Conservation (phyloP, 352 stramenopile species). For the Globisporangium polare region DNA sequence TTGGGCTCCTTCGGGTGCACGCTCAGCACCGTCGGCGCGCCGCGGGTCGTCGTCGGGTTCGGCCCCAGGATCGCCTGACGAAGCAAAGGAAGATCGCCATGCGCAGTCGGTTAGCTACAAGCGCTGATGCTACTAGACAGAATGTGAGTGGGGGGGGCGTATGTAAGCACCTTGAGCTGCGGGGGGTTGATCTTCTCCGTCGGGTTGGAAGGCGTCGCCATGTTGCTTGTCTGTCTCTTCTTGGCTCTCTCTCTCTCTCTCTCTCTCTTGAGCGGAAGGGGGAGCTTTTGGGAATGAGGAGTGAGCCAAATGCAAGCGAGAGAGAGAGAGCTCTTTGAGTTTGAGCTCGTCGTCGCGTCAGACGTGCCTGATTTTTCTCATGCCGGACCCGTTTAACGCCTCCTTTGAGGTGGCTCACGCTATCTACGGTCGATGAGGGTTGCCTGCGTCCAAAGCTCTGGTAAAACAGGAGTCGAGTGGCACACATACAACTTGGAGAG, state of each 20-base stretch:
- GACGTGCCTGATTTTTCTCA: conserved; percentile 3
- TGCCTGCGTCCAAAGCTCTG: background rate
- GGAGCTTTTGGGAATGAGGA: conserved; percentile 4
- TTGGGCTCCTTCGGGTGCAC: conserved; percentile 87
- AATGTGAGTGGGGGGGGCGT: background rate
- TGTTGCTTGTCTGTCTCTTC: conserved; percentile 14
- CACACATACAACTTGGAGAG: background rate
- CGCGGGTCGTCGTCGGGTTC: conserved; percentile 69
- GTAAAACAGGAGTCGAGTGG: background rate
- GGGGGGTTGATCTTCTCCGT: conserved; percentile 60
- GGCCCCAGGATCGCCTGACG: conserved; percentile 56
- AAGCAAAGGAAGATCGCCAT: background rate
- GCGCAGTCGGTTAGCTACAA: too few species aligned
- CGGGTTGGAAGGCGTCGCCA: conserved; percentile 54
- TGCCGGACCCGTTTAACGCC: background rate
- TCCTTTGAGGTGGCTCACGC: background rate
- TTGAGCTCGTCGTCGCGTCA: conserved; percentile 1
- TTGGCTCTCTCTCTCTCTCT: too few species aligned
- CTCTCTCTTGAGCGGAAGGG: conserved; percentile 4
- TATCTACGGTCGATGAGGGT: background rate
- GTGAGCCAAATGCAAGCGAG: too few species aligned
- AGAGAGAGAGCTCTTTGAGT: too few species aligned
- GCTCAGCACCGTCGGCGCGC: conserved; percentile 58
- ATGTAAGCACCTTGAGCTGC: conserved; percentile 32
- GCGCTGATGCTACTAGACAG: background rate